Evolutionary conservation across 2,329 filamentous ascomycete species (phyloP).

Genomic region (Neofusicoccum kwambonambiense): DNA sequence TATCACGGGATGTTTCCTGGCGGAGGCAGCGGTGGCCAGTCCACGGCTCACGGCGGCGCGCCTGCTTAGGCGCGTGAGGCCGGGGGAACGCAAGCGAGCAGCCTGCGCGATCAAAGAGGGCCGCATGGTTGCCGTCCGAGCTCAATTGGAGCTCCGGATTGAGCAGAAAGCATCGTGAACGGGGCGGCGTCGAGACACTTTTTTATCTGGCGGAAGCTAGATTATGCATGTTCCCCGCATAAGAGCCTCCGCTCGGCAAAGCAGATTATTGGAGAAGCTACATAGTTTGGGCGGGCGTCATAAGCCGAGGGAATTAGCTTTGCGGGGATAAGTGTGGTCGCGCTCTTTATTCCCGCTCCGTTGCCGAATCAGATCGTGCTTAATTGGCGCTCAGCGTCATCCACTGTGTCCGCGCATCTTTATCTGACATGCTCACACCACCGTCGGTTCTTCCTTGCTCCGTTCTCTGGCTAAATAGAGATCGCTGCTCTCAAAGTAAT

Average conservation of each 20-base stretch:
- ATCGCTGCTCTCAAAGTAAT: no score
- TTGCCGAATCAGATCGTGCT: background rate
- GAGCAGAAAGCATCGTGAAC: background rate
- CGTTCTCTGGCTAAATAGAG: no score
- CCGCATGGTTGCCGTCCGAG: background rate
- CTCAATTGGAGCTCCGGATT: background rate
- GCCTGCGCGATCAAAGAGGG: background rate
- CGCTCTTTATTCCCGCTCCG: background rate
- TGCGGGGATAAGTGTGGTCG: background rate
- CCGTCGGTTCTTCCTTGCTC: no score
- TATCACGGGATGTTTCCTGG: constrained; percentile 23
- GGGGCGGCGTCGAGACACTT: no score
- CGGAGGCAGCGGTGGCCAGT: background rate
- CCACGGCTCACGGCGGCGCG: background rate
- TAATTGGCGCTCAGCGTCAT: background rate
- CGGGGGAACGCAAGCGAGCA: background rate
- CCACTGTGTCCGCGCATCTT: background rate
- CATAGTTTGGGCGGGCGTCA: background rate
- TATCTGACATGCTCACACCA: no score
- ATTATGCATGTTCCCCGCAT: constrained; percentile 1
- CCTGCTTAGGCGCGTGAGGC: background rate
- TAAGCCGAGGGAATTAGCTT: background rate
- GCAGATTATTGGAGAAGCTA: background rate
- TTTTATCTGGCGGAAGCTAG: background rate
- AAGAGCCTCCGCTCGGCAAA: background rate